These are phyloP conservation scores for Candida sithepensis DNA, from an alignment of 805 yeast species.

Conservation along the genomic window DNA sequence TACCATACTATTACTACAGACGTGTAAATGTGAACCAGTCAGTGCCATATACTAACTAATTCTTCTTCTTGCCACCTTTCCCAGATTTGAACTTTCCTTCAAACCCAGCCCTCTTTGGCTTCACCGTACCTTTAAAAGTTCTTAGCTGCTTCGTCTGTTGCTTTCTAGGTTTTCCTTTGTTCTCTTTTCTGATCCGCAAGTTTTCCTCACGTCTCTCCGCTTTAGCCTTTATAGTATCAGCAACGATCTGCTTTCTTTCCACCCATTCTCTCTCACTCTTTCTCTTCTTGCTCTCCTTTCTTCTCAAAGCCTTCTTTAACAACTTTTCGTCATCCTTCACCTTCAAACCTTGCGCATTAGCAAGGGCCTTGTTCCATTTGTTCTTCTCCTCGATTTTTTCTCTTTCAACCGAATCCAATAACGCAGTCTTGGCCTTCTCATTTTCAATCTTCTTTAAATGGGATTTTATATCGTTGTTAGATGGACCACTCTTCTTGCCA, in stretches of 20 bases:
- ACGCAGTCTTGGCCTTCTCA: slow-evolving; percentile 60
- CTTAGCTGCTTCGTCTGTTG: slow-evolving; percentile 65
- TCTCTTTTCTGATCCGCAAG: slow-evolving; percentile 76
- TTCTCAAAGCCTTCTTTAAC: slow-evolving; percentile 78
- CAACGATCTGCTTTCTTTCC: slow-evolving; percentile 80
- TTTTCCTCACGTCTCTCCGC: slow-evolving; percentile 91
- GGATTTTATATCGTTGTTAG: slow-evolving; percentile 77
- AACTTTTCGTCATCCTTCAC: slow-evolving; percentile 87
- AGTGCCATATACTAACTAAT: background rate
- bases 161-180: slow-evolving; percentile 77
- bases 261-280: slow-evolving; percentile 90
- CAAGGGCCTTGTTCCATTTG: slow-evolving; percentile 80
- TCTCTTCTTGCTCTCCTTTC: slow-evolving; percentile 77
- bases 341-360: slow-evolving; percentile 85
- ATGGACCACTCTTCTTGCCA: slow-evolving; percentile 75
- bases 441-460: slow-evolving; percentile 75
- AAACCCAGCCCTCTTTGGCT: slow-evolving; percentile 73
- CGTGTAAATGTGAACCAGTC: too few species aligned
- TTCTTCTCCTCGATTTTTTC: slow-evolving; percentile 63
- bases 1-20: too few species aligned
- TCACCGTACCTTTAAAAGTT: slow-evolving; percentile 55
- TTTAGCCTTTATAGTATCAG: slow-evolving; percentile 67
- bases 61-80: slow-evolving; percentile 9
- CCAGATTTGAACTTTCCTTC: slow-evolving; percentile 54
- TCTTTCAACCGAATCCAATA: slow-evolving; percentile 59